Evolutionary conservation across 345 rosid genomes (phyloP).

Genomic region (Reutealis trisperma): DNA sequence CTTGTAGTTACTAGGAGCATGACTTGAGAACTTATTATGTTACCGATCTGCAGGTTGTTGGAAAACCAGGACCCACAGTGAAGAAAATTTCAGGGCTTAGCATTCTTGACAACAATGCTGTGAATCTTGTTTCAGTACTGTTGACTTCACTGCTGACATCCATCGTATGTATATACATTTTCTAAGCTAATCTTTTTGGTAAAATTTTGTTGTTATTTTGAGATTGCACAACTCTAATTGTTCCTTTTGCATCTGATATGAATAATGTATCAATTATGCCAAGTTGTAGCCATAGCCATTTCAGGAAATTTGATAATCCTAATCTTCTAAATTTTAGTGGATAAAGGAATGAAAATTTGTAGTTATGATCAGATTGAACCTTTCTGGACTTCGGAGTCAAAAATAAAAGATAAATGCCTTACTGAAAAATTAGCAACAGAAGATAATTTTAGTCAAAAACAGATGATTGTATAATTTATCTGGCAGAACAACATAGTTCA

Average conservation of each 20-base stretch:
- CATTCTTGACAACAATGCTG: slow-evolving; percentile 89
- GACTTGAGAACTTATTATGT: not conserved
- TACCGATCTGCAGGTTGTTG: slow-evolving; percentile 69
- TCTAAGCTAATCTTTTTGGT: slow-evolving; percentile 40
- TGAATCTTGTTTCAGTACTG: slow-evolving; percentile 74
- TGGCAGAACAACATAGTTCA: not conserved
- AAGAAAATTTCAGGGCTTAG: slow-evolving; percentile 79
- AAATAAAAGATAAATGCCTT: too few species aligned
- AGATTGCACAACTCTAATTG: not conserved
- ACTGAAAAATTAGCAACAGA: too few species aligned
- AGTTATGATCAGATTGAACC: too few species aligned
- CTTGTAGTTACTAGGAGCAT: not conserved
- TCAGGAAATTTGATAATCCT: not conserved
- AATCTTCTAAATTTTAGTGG: not conserved
- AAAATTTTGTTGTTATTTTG: not conserved
- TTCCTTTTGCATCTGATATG: slow-evolving; percentile 1
- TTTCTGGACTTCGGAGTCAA: too few species aligned
- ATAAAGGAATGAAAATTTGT: too few species aligned
- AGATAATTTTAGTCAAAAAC: too few species aligned
- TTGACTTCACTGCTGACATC: slow-evolving; percentile 70
- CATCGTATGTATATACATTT: slow-evolving; percentile 53
- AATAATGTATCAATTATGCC: not conserved
- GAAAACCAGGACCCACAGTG: slow-evolving; percentile 91
- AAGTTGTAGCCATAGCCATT: not conserved
- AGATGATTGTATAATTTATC: too few species aligned